Evolutionary conservation across 768 basidiomycete genomes (phyloP).

Genomic region (Podaxis carcinomalis): DNA sequence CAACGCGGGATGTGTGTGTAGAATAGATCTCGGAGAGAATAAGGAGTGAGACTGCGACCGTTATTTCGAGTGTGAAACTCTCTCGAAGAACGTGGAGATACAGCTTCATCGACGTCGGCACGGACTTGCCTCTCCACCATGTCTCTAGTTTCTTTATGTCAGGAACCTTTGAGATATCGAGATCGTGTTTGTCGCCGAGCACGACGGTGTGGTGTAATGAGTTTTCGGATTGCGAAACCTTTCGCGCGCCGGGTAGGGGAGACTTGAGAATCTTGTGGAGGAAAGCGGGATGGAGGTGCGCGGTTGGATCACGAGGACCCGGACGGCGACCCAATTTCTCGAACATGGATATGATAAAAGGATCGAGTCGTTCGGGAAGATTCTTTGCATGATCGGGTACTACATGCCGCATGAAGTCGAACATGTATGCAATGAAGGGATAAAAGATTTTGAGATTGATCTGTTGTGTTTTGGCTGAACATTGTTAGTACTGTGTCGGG

Average conservation of each 20-base stretch:
- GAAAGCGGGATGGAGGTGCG: conserved; percentile 10
- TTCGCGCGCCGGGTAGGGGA: conserved; percentile 7
- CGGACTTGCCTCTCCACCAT: conserved; percentile 3
- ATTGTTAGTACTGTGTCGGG: neutral
- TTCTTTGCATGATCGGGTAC: neutral
- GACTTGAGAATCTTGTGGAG: conserved; percentile 12
- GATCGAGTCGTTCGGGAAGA: neutral
- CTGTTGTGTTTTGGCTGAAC: conserved; percentile 13
- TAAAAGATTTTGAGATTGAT: conserved; percentile 13
- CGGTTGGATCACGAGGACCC: neutral
- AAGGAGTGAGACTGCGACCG: neutral
- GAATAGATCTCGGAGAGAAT: conserved; percentile 6
- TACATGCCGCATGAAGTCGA: neutral
- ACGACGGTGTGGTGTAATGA: neutral
- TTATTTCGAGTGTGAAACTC: neutral
- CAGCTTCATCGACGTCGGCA: neutral
- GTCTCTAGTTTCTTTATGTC: neutral
- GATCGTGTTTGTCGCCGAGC: neutral
- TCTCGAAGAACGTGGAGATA: conserved; percentile 1
- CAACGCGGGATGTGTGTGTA: neutral
- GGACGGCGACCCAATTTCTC: neutral
- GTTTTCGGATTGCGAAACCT: neutral
- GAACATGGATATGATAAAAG: neutral
- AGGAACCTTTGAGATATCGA: neutral
- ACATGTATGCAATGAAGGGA: conserved; percentile 13